Evolutionary conservation across 768 basidiomycete genomes (phyloP).

Genomic region (Calocybe gangraenosa): DNA sequence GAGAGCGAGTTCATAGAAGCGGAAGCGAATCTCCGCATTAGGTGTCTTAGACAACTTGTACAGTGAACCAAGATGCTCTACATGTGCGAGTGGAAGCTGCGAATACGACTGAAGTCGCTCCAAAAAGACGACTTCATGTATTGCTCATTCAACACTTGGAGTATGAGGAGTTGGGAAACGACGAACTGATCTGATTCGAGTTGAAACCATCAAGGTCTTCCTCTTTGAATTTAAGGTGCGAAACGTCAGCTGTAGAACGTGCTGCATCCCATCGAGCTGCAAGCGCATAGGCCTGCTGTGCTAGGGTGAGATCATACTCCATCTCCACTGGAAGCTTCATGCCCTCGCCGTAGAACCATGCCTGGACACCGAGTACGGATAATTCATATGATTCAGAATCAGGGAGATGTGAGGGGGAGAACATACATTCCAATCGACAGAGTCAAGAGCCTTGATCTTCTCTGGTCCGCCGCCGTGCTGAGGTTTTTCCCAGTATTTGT

Average conservation of each 20-base stretch:
- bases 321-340: conserved; percentile 66
- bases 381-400: not conserved
- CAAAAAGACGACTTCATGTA: conserved; percentile 69
- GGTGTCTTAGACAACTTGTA: conserved; percentile 42
- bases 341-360: conserved; percentile 84
- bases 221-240: conserved; percentile 49
- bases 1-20: conserved; percentile 75
- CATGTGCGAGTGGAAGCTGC: conserved; percentile 55
- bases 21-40: conserved; percentile 74
- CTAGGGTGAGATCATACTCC: conserved; percentile 72
- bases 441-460: conserved; percentile 62
- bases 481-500: conserved; percentile 53
- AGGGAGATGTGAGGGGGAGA: not conserved
- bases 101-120: conserved; percentile 66
- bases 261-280: conserved; percentile 73
- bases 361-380: conserved; percentile 29
- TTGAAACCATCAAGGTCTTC: conserved; percentile 62
- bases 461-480: conserved; percentile 45
- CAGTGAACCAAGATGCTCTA: conserved; percentile 58
- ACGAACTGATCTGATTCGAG: conserved; percentile 72
- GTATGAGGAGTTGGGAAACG: not conserved
- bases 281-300: conserved; percentile 63
- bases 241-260: conserved; percentile 39
- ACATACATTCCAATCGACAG: conserved; percentile 75
- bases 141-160: not conserved